phyloP scores from a whole-genome alignment of 2,329 filamentous ascomycete species.

The Trichoderma cornu-damae region DNA sequence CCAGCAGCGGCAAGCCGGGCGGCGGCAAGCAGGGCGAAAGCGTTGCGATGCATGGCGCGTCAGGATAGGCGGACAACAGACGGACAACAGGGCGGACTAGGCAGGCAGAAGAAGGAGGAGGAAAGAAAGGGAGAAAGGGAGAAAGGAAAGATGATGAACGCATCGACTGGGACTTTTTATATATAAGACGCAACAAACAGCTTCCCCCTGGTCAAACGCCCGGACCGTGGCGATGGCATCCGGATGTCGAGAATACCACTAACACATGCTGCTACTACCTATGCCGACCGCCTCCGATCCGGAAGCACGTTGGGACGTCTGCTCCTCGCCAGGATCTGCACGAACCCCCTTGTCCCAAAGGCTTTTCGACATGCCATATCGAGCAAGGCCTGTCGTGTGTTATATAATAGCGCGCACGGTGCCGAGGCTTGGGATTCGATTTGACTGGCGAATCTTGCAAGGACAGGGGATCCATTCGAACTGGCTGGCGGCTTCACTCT shows the following conservation, averaged over 20 bases:
- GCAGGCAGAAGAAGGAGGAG: not conserved
- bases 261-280: not conserved
- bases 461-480: conserved; percentile 7
- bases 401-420: not conserved
- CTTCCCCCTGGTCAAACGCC: not conserved
- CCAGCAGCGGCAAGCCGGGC: conserved; percentile 33
- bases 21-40: conserved; percentile 25
- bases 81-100: not conserved
- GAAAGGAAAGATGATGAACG: no score
- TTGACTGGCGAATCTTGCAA: not conserved
- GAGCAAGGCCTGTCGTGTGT: not conserved
- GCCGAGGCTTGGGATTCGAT: not conserved
- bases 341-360: not conserved
- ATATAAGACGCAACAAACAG: not conserved
- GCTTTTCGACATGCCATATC: conserved; percentile 5
- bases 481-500: no score
- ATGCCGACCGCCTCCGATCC: not conserved
- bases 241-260: no score
- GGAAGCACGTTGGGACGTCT: not conserved
- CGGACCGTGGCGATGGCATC: no score
- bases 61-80: not conserved
- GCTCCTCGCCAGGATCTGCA: not conserved
- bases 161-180: no score
- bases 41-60: conserved; percentile 28
- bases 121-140: not conserved